These are phyloP conservation scores for Eucalyptus albens DNA, from an alignment of 345 rosid species.

Conservation along the genomic window DNA sequence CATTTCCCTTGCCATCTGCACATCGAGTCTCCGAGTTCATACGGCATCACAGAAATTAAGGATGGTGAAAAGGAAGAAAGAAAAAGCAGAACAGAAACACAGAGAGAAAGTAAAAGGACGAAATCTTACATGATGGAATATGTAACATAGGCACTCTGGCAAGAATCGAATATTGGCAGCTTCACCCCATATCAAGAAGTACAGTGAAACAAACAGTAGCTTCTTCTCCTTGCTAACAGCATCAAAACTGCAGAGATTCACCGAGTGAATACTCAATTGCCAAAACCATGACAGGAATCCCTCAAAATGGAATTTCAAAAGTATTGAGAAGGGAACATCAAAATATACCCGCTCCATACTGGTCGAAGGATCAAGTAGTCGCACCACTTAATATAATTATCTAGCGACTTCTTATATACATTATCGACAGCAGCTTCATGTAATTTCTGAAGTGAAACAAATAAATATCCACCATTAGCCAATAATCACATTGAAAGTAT, in stretches of 20 bases:
- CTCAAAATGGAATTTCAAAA: neutral
- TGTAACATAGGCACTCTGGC: slow-evolving; percentile 31
- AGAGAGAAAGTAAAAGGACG: neutral
- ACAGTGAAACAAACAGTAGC: slow-evolving; percentile 64
- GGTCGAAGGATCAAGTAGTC: slow-evolving; percentile 74
- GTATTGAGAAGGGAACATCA: neutral
- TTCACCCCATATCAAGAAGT: slow-evolving; percentile 84
- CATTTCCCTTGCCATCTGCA: slow-evolving; percentile 95
- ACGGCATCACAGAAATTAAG: neutral
- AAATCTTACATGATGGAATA: slow-evolving; percentile 75
- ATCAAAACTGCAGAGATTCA: slow-evolving; percentile 52
- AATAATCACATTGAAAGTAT: neutral
- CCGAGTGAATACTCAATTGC: neutral
- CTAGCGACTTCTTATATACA: slow-evolving; percentile 75
- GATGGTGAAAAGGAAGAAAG: neutral
- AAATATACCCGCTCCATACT: slow-evolving; percentile 72
- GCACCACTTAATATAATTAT: slow-evolving; percentile 91
- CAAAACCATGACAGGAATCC: neutral
- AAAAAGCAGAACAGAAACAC: neutral
- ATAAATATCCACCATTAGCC: neutral
- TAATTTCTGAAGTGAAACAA: slow-evolving; percentile 39
- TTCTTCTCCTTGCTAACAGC: slow-evolving; percentile 72
- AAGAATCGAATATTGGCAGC: slow-evolving; percentile 8
- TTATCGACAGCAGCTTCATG: slow-evolving; percentile 65
- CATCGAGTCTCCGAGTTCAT: neutral